Evolutionary conservation across 108 stramenopile species (phyloP).

Genomic region (Cylindrotheca fusiformis): DNA sequence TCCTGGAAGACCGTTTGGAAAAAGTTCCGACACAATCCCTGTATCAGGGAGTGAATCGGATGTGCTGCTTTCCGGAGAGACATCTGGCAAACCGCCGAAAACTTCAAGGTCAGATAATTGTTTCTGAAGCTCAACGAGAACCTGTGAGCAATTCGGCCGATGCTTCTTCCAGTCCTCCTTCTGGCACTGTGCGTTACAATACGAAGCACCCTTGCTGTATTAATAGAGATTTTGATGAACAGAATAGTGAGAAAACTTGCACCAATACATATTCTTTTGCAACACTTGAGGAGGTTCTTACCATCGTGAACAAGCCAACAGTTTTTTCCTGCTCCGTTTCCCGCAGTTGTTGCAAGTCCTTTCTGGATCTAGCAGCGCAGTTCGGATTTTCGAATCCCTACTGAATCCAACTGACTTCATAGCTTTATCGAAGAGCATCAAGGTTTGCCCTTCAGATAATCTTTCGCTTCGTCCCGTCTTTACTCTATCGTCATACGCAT

Average conservation of each 20-base stretch:
- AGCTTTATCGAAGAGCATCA: not conserved
- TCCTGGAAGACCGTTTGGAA: no score
- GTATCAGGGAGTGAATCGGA: no score
- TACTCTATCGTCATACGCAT: no score
- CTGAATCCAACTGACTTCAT: not conserved
- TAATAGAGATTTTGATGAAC: no score
- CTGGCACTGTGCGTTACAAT: constrained; percentile 20
- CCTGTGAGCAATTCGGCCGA: constrained; percentile 14
- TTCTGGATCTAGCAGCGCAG: not conserved
- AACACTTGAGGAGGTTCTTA: no score
- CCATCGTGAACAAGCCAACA: not conserved
- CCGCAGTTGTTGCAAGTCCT: not conserved
- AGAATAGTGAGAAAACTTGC: no score
- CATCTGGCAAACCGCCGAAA: no score
- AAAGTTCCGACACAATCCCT: no score
- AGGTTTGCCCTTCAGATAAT: not conserved
- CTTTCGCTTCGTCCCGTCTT: not conserved
- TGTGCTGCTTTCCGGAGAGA: no score
- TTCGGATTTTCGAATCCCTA: not conserved
- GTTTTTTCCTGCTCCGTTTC: not conserved
- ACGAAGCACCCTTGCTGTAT: constrained; percentile 12
- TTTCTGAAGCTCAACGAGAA: constrained; percentile 2
- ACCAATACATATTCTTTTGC: no score
- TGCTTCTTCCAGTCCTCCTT: constrained; percentile 17
- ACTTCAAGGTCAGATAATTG: no score